A percentile compares a stretch with the other conserved stretches of the same genome.
Evolutionary conservation across 2,329 filamentous ascomycete species (phyloP).

Genomic region (Hypoxylon sp.): DNA sequence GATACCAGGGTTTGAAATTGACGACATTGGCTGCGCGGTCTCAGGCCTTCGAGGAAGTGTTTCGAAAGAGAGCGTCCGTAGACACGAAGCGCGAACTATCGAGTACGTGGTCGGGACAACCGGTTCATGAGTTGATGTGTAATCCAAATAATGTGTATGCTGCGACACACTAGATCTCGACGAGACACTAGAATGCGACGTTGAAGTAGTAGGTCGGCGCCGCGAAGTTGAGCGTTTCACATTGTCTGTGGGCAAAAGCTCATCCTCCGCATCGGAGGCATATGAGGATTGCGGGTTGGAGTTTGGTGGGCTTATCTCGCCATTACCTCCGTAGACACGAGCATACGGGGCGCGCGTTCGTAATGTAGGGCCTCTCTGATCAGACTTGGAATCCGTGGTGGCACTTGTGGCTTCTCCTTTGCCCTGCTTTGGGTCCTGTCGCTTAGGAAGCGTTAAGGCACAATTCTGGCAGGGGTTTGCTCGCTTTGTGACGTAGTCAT

Average conservation of each 20-base stretch:
- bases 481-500: conserved; percentile 73
- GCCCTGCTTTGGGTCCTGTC: conserved; percentile 51
- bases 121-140: conserved; percentile 76
- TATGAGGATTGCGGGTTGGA: conserved; percentile 63
- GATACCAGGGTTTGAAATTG: conserved; percentile 51
- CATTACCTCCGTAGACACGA: conserved; percentile 63
- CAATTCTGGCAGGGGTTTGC: conserved; percentile 77
- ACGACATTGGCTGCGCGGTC: conserved; percentile 51
- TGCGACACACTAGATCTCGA: conserved; percentile 62
- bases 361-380: conserved; percentile 67
- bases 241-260: conserved; percentile 48
- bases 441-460: conserved; percentile 72
- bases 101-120: conserved; percentile 72
- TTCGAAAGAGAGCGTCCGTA: conserved; percentile 75
- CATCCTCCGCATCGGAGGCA: conserved; percentile 65
- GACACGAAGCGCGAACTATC: conserved; percentile 74
- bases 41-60: conserved; percentile 70
- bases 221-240: conserved; percentile 51
- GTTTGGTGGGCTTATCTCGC: conserved; percentile 63
- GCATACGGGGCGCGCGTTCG: conserved; percentile 72
- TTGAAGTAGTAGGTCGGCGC: conserved; percentile 60
- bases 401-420: conserved; percentile 40
- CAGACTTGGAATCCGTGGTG: conserved; percentile 50
- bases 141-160: conserved; percentile 75
- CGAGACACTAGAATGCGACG: conserved; percentile 66